These are phyloP conservation scores for Tubosaeta sp. DNA, from an alignment of 768 basidiomycete genomes.

Conservation along the genomic window DNA sequence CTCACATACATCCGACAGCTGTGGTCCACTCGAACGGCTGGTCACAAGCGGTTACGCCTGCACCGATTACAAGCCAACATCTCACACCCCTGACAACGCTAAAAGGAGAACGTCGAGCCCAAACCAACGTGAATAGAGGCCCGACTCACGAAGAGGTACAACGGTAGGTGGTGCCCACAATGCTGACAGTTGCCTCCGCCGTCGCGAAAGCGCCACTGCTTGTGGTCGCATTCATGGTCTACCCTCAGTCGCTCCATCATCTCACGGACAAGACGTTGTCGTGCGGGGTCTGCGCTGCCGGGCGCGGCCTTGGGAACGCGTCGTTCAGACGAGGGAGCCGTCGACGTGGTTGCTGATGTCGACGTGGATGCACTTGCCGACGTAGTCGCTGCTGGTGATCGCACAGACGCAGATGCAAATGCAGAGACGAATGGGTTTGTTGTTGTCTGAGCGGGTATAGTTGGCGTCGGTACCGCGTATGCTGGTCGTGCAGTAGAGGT, in stretches of 20 bases:
- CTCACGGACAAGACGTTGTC: constrained; percentile 25
- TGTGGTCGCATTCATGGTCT: constrained; percentile 51
- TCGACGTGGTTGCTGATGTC: background rate
- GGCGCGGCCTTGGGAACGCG: background rate
- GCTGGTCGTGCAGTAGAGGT: background rate
- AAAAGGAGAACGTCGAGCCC: background rate
- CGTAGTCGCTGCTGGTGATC: background rate
- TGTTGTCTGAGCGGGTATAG: background rate
- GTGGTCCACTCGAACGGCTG: too few relatives aligned
- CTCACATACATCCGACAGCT: too few relatives aligned
- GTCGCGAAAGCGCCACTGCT: constrained; percentile 39
- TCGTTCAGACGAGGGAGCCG: constrained; percentile 1
- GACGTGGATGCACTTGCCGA: background rate
- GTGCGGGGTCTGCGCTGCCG: background rate
- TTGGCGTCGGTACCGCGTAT: background rate
- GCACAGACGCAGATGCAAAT: background rate
- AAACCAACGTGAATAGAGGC: too few relatives aligned
- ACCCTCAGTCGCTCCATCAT: constrained; percentile 40
- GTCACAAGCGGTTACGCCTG: constrained; percentile 33
- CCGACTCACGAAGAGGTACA: constrained; percentile 1
- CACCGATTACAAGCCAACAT: constrained; percentile 36
- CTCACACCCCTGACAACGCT: constrained; percentile 34
- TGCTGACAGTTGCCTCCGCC: constrained; percentile 47
- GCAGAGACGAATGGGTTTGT: background rate
- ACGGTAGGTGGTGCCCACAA: constrained; percentile 31